These are phyloP conservation scores for Aristolochia californica DNA, from an alignment of 164 flowering plant species.

Conservation along the genomic window DNA sequence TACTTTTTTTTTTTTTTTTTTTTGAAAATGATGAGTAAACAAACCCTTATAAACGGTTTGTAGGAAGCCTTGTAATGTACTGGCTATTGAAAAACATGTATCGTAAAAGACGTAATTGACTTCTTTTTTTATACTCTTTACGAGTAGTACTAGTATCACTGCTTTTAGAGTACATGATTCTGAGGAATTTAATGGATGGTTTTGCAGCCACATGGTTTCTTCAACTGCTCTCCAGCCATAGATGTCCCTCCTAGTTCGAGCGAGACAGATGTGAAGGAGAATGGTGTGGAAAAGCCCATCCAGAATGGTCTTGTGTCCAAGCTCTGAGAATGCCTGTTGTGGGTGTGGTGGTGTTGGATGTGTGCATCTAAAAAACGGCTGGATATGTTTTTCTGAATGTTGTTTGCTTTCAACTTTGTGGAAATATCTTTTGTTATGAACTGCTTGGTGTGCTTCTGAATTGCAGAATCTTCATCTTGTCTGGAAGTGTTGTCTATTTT, in stretches of 20 bases:
- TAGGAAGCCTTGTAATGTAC: too few species aligned
- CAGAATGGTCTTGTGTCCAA: slow-evolving; percentile 43
- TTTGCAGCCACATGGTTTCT: slow-evolving; percentile 85
- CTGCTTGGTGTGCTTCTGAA: too few species aligned
- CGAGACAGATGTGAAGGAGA: slow-evolving; percentile 55
- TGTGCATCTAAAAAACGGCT: too few species aligned
- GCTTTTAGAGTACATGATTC: not conserved
- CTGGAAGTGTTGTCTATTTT: too few species aligned
- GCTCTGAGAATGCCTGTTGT: slow-evolving; percentile 23
- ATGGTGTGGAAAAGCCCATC: slow-evolving; percentile 32
- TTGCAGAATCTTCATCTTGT: too few species aligned
- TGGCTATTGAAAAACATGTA: too few species aligned
- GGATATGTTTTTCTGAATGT: not conserved
- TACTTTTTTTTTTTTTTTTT: not conserved
- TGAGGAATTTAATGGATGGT: not conserved
- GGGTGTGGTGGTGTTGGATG: not conserved
- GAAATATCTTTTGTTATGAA: too few species aligned
- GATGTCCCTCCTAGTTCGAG: slow-evolving; percentile 67
- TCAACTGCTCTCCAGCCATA: slow-evolving; percentile 79
- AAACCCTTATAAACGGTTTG: too few species aligned
- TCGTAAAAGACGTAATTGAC: not conserved
- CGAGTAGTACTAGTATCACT: too few species aligned
- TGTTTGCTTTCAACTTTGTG: not conserved
- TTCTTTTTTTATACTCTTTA: too few species aligned
- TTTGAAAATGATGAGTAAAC: not conserved